Evolutionary conservation across 2,329 filamentous ascomycete species (phyloP).

Genomic region (Aspergillus pseudotamarii): DNA sequence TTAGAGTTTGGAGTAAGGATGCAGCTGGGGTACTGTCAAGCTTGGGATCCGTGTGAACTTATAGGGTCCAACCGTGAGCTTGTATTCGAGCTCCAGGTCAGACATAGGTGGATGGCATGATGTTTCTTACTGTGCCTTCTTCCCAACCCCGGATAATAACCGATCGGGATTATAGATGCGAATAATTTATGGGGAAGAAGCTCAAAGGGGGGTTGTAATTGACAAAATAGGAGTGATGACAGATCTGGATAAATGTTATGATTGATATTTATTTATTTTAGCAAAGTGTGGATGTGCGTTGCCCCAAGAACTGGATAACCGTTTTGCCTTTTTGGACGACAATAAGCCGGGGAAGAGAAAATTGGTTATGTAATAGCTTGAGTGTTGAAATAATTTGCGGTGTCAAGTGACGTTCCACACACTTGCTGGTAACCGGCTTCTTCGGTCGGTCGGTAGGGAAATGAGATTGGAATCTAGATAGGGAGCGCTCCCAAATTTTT

Average conservation of each 20-base stretch:
- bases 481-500: too few relatives aligned
- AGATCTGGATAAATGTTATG: not conserved
- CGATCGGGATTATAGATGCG: slow-evolving; percentile 1
- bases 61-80: not conserved
- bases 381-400: not conserved
- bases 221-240: not conserved
- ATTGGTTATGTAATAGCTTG: slow-evolving; percentile 24
- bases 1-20: slow-evolving; percentile 4
- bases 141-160: not conserved
- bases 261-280: not conserved
- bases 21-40: slow-evolving; percentile 3
- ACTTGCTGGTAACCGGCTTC: slow-evolving; percentile 27
- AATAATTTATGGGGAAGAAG: not conserved
- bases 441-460: slow-evolving; percentile 21
- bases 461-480: not conserved
- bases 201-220: not conserved
- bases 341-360: slow-evolving; percentile 11
- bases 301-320: slow-evolving; percentile 5
- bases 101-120: not conserved
- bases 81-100: not conserved
- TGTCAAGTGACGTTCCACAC: slow-evolving; percentile 27
- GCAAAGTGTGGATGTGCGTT: not conserved
- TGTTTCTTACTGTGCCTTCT: not conserved
- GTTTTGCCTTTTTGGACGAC: slow-evolving; percentile 10
- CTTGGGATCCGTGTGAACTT: slow-evolving; percentile 6